Conservation (phyloP, 2,329 filamentous ascomycete species). For the Pseudocercospora eumusae region DNA sequence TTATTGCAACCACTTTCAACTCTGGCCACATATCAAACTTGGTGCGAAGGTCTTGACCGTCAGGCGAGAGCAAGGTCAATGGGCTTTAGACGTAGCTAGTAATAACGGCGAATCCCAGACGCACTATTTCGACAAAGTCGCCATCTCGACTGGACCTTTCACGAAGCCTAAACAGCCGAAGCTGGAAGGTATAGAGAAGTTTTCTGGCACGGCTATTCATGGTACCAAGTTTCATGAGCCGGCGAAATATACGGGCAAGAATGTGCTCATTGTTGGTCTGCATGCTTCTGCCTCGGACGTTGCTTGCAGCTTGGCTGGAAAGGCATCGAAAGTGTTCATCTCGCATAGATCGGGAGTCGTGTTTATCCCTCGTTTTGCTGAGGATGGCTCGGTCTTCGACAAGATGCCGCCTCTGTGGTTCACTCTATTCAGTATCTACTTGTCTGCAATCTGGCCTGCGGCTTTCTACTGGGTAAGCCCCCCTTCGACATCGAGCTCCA, state of each 20-base stretch:
- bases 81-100: slow-evolving; percentile 38
- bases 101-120: slow-evolving; percentile 30
- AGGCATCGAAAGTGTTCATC: slow-evolving; percentile 13
- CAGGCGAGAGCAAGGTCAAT: slow-evolving; percentile 38
- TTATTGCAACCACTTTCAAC: slow-evolving; percentile 46
- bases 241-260: slow-evolving; percentile 45
- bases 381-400: slow-evolving; percentile 13
- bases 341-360: slow-evolving; percentile 15
- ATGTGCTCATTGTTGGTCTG: slow-evolving; percentile 49
- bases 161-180: slow-evolving; percentile 42
- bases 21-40: slow-evolving; percentile 42
- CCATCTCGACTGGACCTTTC: slow-evolving; percentile 41
- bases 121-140: slow-evolving; percentile 42
- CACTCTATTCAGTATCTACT: slow-evolving; percentile 15
- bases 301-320: slow-evolving; percentile 14
- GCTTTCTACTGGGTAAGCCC: neutral
- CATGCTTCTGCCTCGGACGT: slow-evolving; percentile 46
- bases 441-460: slow-evolving; percentile 11
- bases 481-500: neutral
- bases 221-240: slow-evolving; percentile 31
- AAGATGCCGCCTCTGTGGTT: slow-evolving; percentile 29
- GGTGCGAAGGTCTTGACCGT: slow-evolving; percentile 39
- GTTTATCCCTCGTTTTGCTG: neutral
- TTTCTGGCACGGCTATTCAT: slow-evolving; percentile 46
- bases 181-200: slow-evolving; percentile 43